A percentile compares a stretch with the other conserved stretches of the same genome.
phyloP scores from a whole-genome alignment of 768 basidiomycete species.

The Mycena filopes region DNA sequence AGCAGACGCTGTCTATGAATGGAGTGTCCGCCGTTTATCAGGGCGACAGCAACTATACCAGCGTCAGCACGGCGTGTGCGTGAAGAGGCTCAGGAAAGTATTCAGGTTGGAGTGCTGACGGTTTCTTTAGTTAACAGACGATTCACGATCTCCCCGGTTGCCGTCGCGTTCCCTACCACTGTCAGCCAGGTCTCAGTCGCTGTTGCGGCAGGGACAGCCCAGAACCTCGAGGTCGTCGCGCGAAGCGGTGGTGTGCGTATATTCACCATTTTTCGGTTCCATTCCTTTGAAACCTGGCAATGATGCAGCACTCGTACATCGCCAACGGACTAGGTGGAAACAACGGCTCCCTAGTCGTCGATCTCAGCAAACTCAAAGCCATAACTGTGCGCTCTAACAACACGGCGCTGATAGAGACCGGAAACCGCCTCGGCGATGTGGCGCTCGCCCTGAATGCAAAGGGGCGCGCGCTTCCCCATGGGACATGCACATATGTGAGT shows the following conservation, averaged over 20 bases:
- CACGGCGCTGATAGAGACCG: constrained; percentile 54
- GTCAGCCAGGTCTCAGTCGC: constrained; percentile 49
- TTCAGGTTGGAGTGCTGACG: too few species aligned
- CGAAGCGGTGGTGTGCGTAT: constrained; percentile 56
- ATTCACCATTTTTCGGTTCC: not conserved
- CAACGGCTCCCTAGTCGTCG: constrained; percentile 57
- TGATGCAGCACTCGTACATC: constrained; percentile 58
- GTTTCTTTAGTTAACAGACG: constrained; percentile 50
- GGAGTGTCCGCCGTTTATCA: constrained; percentile 28
- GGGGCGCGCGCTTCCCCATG: constrained; percentile 61
- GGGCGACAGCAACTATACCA: constrained; percentile 18
- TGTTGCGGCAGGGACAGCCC: constrained; percentile 45
- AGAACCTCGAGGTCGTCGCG: constrained; percentile 52
- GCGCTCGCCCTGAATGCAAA: constrained; percentile 49
- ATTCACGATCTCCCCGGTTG: constrained; percentile 51
- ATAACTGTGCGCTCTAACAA: constrained; percentile 50
- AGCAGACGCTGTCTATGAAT: constrained; percentile 18
- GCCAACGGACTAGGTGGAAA: constrained; percentile 60
- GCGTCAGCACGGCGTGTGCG: constrained; percentile 26
- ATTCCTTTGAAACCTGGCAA: not conserved
- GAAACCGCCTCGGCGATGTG: constrained; percentile 60
- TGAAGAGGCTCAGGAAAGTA: not conserved
- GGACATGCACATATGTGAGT: constrained; percentile 59
- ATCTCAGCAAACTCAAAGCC: constrained; percentile 52
- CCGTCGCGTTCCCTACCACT: constrained; percentile 48